Evolutionary conservation across 352 stramenopile genomes (phyloP), one percentile per base, ranked within the genome.

Genomic region (Pythium grandisporangium): DNA sequence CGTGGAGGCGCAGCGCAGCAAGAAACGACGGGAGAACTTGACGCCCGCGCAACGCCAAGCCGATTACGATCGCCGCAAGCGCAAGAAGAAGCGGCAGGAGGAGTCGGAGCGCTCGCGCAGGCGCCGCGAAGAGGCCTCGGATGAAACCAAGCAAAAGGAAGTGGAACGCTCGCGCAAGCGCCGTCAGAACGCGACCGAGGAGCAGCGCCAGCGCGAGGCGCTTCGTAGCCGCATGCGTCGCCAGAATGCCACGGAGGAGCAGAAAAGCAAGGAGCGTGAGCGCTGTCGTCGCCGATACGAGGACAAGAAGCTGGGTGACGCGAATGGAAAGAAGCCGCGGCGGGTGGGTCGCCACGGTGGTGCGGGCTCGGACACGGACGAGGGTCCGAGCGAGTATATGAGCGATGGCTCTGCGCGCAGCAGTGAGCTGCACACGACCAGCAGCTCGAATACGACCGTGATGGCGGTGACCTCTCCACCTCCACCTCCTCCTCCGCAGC

Each of bases 211-310:
- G 37, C 56, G 66, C n/a, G 75, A 88, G 34, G 75, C 75, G 0
- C 53, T 80, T 35, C 57, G 75, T 1, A 85, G 71, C 48, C 66
- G 68, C 10, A 46, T 53, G 25, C 62, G 75, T 17, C 64, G 75
- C 2, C 53, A 79, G 20, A 79, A 77, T 37, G 70, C 71, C 2
- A 79, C 71, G 1, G 67, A 88, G 20, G 67, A 76, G 13, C 75
- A 88, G 32, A 65, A 66, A 23, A 5, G 63, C 2, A 66, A 64
- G 17, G 75, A 88, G 40, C 70, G 70, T 4, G 75, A 88, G 37
- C 75, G 75, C 6, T 88, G 71, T 42, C 67, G 70, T 0, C 65
- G 62, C 30, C 69, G 75, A 10, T 88, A 88, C 37, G 71, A 88
- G 27, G 25, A 48, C 6, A 74, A 75, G 45, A 88, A 87, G n/a